Evolutionary conservation across 2,329 filamentous ascomycete genomes (phyloP).

Genomic region (Aureobasidium sp.): DNA sequence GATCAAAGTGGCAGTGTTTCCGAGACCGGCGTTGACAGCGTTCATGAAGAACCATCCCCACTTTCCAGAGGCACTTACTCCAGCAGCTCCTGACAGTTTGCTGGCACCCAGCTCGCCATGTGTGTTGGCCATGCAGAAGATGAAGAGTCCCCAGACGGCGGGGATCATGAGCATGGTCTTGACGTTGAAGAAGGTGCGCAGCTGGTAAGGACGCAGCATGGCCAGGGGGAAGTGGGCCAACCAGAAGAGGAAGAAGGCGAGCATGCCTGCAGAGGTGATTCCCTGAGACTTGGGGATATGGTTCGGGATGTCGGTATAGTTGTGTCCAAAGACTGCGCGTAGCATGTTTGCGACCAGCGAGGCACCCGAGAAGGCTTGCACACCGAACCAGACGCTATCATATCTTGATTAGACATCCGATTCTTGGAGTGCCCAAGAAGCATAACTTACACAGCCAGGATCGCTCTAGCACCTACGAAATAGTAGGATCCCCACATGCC

Average conservation of each 20-base stretch:
- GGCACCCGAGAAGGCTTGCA: constrained; percentile 21
- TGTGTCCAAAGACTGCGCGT: constrained; percentile 29
- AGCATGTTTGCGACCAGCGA: constrained; percentile 25
- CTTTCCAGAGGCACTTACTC: background rate
- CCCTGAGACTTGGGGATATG: constrained; percentile 32
- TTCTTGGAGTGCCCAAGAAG: background rate
- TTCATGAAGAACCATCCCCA: constrained; percentile 34
- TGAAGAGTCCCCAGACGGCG: constrained; percentile 37
- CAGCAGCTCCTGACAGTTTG: constrained; percentile 12
- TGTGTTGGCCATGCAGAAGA: constrained; percentile 36
- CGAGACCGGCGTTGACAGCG: constrained; percentile 38
- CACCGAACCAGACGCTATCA: constrained; percentile 12
- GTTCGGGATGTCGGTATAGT: constrained; percentile 30
- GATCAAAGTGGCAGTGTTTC: constrained; percentile 45
- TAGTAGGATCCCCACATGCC: constrained; percentile 40
- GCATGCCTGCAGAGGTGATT: constrained; percentile 35
- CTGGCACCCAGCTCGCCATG: constrained; percentile 28
- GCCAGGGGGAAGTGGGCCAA: constrained; percentile 31
- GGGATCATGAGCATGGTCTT: constrained; percentile 45
- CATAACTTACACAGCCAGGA: constrained; percentile 29
- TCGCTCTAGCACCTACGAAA: constrained; percentile 35
- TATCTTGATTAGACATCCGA: background rate
- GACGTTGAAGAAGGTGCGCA: constrained; percentile 41
- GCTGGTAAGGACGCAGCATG: constrained; percentile 39
- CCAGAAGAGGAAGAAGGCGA: constrained; percentile 28